Conservation (phyloP, 176 grass and related monocot species). For the Hsuehochloa calcarea region DNA sequence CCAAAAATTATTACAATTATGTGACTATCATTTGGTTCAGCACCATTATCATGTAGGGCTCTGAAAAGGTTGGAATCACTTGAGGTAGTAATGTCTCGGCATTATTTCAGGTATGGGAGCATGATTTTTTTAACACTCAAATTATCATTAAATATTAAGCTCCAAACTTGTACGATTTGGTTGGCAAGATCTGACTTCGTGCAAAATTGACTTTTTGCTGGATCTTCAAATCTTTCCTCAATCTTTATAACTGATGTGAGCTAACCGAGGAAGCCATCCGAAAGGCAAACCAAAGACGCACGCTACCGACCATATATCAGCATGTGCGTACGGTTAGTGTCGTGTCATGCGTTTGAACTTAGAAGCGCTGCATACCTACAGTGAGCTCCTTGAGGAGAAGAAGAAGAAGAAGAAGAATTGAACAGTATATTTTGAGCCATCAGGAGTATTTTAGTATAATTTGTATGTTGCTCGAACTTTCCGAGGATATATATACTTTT, state of each 20-base stretch:
- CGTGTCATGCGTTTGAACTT: background rate
- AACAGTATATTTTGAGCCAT: background rate
- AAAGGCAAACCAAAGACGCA: background rate
- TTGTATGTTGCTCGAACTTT: background rate
- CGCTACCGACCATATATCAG: background rate
- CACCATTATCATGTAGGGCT: background rate
- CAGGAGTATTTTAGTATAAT: background rate
- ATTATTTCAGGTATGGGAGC: background rate
- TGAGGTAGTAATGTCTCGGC: background rate
- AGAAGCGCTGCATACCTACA: background rate
- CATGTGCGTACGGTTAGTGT: background rate
- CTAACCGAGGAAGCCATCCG: background rate
- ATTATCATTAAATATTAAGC: background rate
- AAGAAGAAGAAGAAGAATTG: background rate
- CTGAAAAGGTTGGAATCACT: background rate
- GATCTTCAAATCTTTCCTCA: background rate
- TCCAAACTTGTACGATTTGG: background rate
- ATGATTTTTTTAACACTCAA: background rate
- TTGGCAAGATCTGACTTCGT: constrained; percentile 13
- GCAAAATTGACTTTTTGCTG: background rate
- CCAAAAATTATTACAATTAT: background rate
- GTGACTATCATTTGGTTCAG: background rate
- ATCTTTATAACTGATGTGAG: background rate
- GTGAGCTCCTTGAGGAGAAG: too few relatives aligned
- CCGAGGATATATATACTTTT: background rate